A percentile compares a stretch with the other conserved stretches of the same genome.
Evolutionary conservation across 2,329 filamentous ascomycete genomes (phyloP).

Genomic region (Aspergillus sp.): DNA sequence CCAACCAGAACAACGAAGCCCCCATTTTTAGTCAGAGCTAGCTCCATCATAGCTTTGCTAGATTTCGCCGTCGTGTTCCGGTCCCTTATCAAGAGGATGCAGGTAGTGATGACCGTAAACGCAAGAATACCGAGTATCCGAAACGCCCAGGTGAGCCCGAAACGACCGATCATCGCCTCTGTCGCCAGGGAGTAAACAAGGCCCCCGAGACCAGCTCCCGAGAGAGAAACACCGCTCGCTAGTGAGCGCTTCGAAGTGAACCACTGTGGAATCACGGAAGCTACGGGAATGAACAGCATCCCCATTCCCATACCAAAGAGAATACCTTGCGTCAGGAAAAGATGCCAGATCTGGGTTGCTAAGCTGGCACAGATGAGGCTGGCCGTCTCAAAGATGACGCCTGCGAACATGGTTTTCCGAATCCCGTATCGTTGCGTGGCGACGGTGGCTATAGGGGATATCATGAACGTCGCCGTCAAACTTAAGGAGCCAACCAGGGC

Average conservation of each 20-base stretch:
- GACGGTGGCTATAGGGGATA: slow-evolving; percentile 20
- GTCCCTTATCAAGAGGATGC: slow-evolving; percentile 20
- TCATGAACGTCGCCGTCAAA: slow-evolving; percentile 29
- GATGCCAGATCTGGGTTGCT: slow-evolving; percentile 36
- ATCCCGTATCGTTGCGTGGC: slow-evolving; percentile 21
- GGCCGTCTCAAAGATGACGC: slow-evolving; percentile 30
- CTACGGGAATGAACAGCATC: slow-evolving; percentile 38
- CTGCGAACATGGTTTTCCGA: slow-evolving; percentile 27
- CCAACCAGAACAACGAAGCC: slow-evolving; percentile 3
- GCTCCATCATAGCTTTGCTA: neutral
- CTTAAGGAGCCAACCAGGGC: slow-evolving; percentile 39
- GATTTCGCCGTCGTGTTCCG: neutral
- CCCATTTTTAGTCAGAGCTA: neutral
- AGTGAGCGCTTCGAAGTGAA: slow-evolving; percentile 39
- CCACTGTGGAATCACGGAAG: slow-evolving; percentile 42
- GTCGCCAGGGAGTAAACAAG: slow-evolving; percentile 34
- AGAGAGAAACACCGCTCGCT: slow-evolving; percentile 39
- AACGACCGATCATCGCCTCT: slow-evolving; percentile 34
- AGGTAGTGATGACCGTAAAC: slow-evolving; percentile 37
- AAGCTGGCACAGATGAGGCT: slow-evolving; percentile 40
- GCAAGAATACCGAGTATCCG: slow-evolving; percentile 30
- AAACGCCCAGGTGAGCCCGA: slow-evolving; percentile 43
- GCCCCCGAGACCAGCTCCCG: slow-evolving; percentile 43
- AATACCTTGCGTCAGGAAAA: slow-evolving; percentile 42
- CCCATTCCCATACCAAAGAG: slow-evolving; percentile 41